Conservation (phyloP, 768 basidiomycete genomes). For the Termitomyces sp. region DNA sequence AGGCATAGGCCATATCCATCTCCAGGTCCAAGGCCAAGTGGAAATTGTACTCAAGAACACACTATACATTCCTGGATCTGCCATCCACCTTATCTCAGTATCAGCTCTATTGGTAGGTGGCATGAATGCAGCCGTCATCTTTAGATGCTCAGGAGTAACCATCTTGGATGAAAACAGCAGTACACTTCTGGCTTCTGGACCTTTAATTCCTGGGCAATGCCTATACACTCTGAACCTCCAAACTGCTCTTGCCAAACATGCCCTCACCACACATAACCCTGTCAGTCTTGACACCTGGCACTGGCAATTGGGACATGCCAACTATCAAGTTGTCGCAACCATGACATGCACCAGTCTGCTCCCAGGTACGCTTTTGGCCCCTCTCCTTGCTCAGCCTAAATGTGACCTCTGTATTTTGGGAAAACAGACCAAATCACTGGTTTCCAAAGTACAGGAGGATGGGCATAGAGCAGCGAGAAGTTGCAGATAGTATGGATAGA, state of each 20-base stretch:
- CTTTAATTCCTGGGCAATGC: neutral
- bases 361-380: too few relatives aligned
- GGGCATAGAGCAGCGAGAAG: neutral
- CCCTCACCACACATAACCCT: neutral
- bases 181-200: constrained; percentile 13
- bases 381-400: too few relatives aligned
- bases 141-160: constrained; percentile 11
- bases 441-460: constrained; percentile 28
- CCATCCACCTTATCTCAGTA: neutral
- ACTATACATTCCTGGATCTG: too few relatives aligned
- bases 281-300: neutral
- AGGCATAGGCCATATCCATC: too few relatives aligned
- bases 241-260: too few relatives aligned
- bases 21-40: too few relatives aligned
- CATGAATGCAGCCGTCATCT: constrained; percentile 2
- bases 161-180: constrained; percentile 9
- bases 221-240: neutral
- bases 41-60: too few relatives aligned
- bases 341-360: constrained; percentile 18
- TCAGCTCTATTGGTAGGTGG: constrained; percentile 1
- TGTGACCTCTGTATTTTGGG: constrained; percentile 20
- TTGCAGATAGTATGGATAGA: too few relatives aligned
- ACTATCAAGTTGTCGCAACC: constrained; percentile 20
- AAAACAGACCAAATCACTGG: constrained; percentile 32
- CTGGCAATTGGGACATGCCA: constrained; percentile 7